Base-by-base conservation (phyloP, 2,329 filamentous ascomycete genomes). In the Alternaria brassicae region DNA sequence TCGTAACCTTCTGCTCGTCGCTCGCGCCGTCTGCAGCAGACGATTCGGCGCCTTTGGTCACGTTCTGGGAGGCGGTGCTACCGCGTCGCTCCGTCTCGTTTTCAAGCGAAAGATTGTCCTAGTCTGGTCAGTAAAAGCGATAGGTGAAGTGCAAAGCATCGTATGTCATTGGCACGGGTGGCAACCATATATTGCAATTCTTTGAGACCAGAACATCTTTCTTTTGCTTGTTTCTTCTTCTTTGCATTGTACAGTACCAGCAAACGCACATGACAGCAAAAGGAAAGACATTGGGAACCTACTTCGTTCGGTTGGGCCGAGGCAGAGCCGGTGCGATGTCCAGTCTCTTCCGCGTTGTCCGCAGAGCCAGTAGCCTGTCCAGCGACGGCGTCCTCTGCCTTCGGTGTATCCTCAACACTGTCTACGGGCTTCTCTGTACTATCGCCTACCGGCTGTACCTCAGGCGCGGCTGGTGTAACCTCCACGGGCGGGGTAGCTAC, bases 391-490 rank as follows among this genome's bases (percentile, higher is more conserved):
- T 56, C 56, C 28, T 63, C 65, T 40, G 62, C 42, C 42, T 61
- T 65, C 17, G 55, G 27, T n/a, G 52, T 32, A n/a, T 63, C 65
- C 61, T 76, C 73, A 30, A 75, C 60, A 32, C 69, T 75, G 49
- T 74, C 69, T 30, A 72, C 59, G n/a, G 68, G 68, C 48, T 69
- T 70, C 21, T 75, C 73, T 42, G 66, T 53, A 39, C 62, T 51
- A 13, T 72, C 68, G 30, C 36, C 58, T n/a, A 58, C 53, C 28
- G 63, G 58, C 50, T 67, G 66, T 25, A 60, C 65, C 23, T 72
- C 75, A 15, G 64, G 53, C 21, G 69, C 59, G 39, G 60, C 66
- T 23, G 66, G 56, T 34, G 62, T 66, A 9, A 53, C 56, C 23
- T 72, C 71, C 21, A 61, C 66, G 39, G 63, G 64, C 13, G 73